Base-by-base conservation (phyloP, 2,329 filamentous ascomycete genomes). In the Fusarium sp. region DNA sequence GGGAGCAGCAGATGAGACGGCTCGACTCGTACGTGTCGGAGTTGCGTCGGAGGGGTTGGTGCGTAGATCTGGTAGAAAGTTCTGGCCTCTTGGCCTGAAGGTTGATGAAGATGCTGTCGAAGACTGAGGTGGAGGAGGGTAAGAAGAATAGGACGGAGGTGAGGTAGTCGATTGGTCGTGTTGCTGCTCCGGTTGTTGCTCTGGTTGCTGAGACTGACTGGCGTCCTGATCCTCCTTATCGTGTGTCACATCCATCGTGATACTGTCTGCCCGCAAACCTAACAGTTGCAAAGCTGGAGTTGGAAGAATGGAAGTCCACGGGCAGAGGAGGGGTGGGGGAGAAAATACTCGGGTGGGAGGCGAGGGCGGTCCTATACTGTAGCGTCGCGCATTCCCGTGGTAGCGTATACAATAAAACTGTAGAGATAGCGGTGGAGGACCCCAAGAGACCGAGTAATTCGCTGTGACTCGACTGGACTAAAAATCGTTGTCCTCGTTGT, bases 201-300 rank as follows among this genome's bases (percentile, higher is more conserved):
- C 54, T 17, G 62, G 59, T 17, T 51, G 40, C 20, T 53, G 52
- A 49, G 42, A 24, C 24, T 67, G 63, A 36, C 49, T 58, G 34
- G 46, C 58, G 31, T 36, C 50, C 40, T 63, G 55, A 17, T 53
- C 50, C 36, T 63, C 70, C 42, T 34, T 63, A 26, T 69, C 66
- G 18, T 58, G 72, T 15, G 66, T 43, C 51, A 59, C 49, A 58
- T 74, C 72, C 74, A 76, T 76, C 44, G 33, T 53, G 65, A 64
- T 45, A 26, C 57, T 65, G 50, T 33, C 46, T 63, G 50, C 36
- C 65, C 45, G 52, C 64, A 38, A 65, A 73, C 62, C 63, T 66
- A 63, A 64, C 53, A 67, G 68, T 63, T 59, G 53, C 53, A 60
- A 65, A 34, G 40, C 38, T 52, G 50, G 28, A 34, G 36, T 34